Base-by-base conservation (phyloP, 1,139 yeast species). In the Nematodospora anomalae region DNA sequence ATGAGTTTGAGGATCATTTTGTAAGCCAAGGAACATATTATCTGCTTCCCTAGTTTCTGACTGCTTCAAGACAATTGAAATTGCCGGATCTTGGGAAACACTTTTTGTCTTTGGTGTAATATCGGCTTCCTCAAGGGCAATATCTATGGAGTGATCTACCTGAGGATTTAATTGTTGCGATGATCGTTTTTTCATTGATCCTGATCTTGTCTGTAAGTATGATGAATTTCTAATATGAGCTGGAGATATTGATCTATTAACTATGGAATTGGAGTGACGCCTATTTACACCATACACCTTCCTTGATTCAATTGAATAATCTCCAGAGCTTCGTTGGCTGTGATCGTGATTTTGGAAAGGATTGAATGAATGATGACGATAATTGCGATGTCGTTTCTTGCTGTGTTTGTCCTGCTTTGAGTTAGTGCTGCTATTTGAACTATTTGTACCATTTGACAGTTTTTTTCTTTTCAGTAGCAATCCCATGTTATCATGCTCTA, bases 381-480 rank as follows among this genome's bases (percentile, higher is more conserved):
- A 26, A 32, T 20, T 32, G 25, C 20, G 14, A 20, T 16, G 34
- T 10, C 11, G 26, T 21, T 26, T 21, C 26, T 26, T 10, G 16
- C 22, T 6, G 22, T 13, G 4, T 10, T 21, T n/a, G 16, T 32
- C 4, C 30, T 12, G 3, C 13, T 20, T 26, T 9, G 26, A 26
- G 12, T 18, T 10, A 10, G 18, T 14, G 16, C 14, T 29, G 28
- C 26, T 24, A 12, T 29, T 30, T 10, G 12, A 22, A 9, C 16
- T 20, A n/a, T 16, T 21, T 10, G 32, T 14, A 14, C 28, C 23
- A n/a, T 23, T 30, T 11, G 34, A 32, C 12, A 9, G 35, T 27
- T 33, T 30, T 37, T 34, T 37, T 23, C 33, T 30, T n/a, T 31
- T 35, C 18, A 28, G 32, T 37, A 33, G 28, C 31, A 37, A 23